Base-by-base conservation (phyloP, 164 flowering plant genomes). In the Nelumbo lutea region DNA sequence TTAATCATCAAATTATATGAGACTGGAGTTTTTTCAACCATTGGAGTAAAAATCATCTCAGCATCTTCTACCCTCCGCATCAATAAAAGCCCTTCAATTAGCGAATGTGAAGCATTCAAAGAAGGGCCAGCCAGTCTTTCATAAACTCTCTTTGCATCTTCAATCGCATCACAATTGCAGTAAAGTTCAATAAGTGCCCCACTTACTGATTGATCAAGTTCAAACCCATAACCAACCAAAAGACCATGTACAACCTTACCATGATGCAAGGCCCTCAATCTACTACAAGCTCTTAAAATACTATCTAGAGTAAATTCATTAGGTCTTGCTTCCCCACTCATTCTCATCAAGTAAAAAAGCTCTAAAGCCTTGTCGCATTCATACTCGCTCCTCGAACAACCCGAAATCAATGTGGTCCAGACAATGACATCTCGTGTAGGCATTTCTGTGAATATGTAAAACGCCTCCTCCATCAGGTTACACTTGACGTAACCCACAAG, bases 281-380 rank as follows among this genome's bases (percentile, higher is more conserved):
- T 78, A 64, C 79, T 75, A 79, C 87, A 86, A 74, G 80, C 84
- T 71, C 91, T 85, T 41, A 91, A 6, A 58, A 86, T 78, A 69
- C 83, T 80, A 72, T 85, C 91, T 5, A 89, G 76, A 38, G 91
- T 86, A 65, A 78, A 89, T 73, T 89, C 88, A 75, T 89, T 86
- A 5, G 91, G 93, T 13, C 11, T 72, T 55, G 68, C 80, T 67
- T 82, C 87, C 48, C 69, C 75, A 65, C 68, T 75, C 71, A 57
- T 69, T 62, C 75, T 88, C 96, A 90, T 88, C 82, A 68, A 63
- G 66, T 61, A 45, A 78, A 90, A 87, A 68, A 87, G 67, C 72
- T 82, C 79, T 74, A 88, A 73, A 42, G 83, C 91, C 69, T 70
- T 83, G 70, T 69, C 66, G n/a, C 77, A 77, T 39, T 73, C 85